These are phyloP conservation scores for Phaeophleospora eucalypticola DNA, from an alignment of 2,329 filamentous ascomycete genomes.

Conservation along the genomic window DNA sequence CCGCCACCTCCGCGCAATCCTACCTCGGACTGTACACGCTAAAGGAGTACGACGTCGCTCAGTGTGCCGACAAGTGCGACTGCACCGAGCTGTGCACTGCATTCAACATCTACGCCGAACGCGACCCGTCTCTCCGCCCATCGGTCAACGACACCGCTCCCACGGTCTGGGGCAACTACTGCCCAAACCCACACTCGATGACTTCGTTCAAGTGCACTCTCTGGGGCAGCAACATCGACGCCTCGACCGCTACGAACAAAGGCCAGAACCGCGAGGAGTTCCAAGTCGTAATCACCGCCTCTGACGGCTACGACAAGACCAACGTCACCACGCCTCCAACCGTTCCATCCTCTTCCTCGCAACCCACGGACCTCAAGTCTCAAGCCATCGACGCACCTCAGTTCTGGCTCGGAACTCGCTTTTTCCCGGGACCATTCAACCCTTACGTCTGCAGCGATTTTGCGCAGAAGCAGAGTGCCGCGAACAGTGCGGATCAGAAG, in stretches of 20 bases:
- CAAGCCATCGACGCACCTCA: conserved; percentile 17
- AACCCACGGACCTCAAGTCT: conserved; percentile 14
- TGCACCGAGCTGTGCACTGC: conserved; percentile 30
- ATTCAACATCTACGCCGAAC: conserved; percentile 37
- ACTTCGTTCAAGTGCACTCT: conserved; percentile 41
- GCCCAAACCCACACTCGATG: conserved; percentile 36
- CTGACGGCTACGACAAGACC: conserved; percentile 30
- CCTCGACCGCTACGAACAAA: conserved; percentile 27
- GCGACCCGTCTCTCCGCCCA: conserved; percentile 32
- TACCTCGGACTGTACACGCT: conserved; percentile 34
- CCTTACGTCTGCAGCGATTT: conserved; percentile 26
- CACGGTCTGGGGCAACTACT: conserved; percentile 28
- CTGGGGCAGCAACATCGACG: conserved; percentile 34
- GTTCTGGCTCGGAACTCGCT: conserved; percentile 25
- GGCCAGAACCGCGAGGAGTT: conserved; percentile 27
- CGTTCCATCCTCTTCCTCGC: too few relatives aligned
- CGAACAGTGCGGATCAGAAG: conserved; percentile 18
- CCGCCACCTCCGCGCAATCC: conserved; percentile 26
- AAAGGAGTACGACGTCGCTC: conserved; percentile 27
- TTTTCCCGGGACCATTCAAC: conserved; percentile 34
- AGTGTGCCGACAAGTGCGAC: conserved; percentile 33
- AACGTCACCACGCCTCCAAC: conserved; percentile 15
- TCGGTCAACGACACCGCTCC: conserved; percentile 23
- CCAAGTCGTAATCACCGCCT: conserved; percentile 28
- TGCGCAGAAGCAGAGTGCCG: conserved; percentile 14